Evolutionary conservation across 2,329 filamentous ascomycete species (phyloP).

Genomic region (Pseudocercospora fijiensis): DNA sequence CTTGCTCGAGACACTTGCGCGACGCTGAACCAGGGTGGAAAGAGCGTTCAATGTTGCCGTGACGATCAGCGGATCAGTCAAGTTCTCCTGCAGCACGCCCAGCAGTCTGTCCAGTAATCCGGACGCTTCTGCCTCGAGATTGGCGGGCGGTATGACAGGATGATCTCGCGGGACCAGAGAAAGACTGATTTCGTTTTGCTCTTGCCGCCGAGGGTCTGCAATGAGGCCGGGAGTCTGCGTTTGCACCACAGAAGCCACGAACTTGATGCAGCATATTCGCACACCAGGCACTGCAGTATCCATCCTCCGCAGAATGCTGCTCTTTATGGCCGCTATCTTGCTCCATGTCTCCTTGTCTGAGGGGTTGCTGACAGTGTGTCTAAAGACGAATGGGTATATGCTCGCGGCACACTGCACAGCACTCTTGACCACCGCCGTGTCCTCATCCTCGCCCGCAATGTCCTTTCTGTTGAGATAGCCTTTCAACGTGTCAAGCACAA

Average conservation of each 20-base stretch:
- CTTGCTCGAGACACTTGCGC: constrained; percentile 77
- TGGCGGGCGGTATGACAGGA: constrained; percentile 71
- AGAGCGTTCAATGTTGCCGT: constrained; percentile 90
- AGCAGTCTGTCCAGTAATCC: constrained; percentile 88
- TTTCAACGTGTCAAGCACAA: constrained; percentile 72
- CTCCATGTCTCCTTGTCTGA: constrained; percentile 83
- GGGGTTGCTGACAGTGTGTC: constrained; percentile 87
- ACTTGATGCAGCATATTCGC: constrained; percentile 94
- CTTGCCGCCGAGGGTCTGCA: constrained; percentile 76
- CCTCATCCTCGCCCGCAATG: constrained; percentile 60
- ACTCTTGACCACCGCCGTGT: constrained; percentile 77
- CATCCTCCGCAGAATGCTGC: constrained; percentile 84
- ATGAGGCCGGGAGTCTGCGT: constrained; percentile 84
- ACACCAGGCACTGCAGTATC: constrained; percentile 73
- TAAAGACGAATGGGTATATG: constrained; percentile 87
- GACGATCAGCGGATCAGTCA: constrained; percentile 80
- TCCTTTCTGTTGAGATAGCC: constrained; percentile 50
- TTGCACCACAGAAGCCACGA: constrained; percentile 87
- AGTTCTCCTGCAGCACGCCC: constrained; percentile 76
- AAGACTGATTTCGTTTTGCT: constrained; percentile 80
- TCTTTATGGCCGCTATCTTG: constrained; percentile 83
- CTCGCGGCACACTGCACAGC: constrained; percentile 86
- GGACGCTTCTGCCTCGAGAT: constrained; percentile 87
- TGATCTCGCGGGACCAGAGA: constrained; percentile 83
- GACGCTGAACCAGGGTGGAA: constrained; percentile 75